phyloP scores from a whole-genome alignment of 2,329 filamentous ascomycete genomes.

The Triangularia setosa region DNA sequence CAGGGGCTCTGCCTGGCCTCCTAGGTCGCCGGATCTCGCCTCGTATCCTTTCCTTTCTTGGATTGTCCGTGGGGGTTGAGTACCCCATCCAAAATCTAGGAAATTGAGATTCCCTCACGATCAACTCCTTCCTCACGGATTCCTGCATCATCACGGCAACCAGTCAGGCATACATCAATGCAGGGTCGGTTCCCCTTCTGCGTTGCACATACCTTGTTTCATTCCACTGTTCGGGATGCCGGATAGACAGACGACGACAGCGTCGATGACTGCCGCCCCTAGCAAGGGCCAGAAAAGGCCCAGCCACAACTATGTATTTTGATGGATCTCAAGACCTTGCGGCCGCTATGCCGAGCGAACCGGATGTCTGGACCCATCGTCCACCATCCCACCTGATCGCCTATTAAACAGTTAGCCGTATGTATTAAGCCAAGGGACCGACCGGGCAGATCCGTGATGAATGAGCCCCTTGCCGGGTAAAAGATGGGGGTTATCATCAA shows the following conservation, averaged over 20 bases:
- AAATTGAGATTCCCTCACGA: background rate
- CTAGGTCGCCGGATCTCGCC: background rate
- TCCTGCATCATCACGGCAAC: background rate
- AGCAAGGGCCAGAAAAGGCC: background rate
- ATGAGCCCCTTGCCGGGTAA: slow-evolving; percentile 7
- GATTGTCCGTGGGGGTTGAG: background rate
- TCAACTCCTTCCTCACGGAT: background rate
- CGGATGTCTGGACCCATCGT: background rate
- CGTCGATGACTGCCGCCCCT: background rate
- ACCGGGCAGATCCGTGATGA: background rate
- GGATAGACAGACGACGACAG: background rate
- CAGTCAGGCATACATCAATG: background rate
- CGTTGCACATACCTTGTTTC: background rate
- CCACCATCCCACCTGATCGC: background rate
- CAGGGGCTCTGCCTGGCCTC: background rate
- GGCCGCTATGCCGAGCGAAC: background rate
- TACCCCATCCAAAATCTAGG: background rate
- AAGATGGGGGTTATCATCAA: background rate
- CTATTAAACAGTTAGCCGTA: slow-evolving; percentile 9
- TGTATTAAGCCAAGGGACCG: slow-evolving; percentile 7
- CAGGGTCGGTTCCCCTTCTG: background rate
- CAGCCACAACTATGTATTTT: background rate
- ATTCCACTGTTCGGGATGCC: background rate
- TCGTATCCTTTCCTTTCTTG: background rate
- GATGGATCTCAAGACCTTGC: background rate